Conservation (phyloP, 2,329 filamentous ascomycete genomes). For the Pseudonectria foliicola region DNA sequence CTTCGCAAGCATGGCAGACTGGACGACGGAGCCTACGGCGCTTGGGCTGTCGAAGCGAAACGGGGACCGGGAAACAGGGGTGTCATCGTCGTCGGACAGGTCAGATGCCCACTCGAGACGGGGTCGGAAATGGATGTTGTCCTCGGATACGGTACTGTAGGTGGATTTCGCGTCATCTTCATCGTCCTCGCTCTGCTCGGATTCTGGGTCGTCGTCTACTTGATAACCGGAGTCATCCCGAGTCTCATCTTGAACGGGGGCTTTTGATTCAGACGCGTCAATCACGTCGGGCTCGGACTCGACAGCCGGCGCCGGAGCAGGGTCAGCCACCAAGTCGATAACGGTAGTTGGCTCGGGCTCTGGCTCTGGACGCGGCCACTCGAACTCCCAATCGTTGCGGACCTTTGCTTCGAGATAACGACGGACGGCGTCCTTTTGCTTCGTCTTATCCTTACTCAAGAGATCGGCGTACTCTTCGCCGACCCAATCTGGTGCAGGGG, state of each 20-base stretch:
- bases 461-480: slow-evolving; percentile 53
- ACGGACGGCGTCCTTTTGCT: slow-evolving; percentile 56
- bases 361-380: slow-evolving; percentile 39
- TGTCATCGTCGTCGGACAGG: slow-evolving; percentile 42
- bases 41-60: slow-evolving; percentile 46
- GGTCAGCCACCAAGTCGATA: slow-evolving; percentile 4
- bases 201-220: slow-evolving; percentile 36
- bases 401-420: slow-evolving; percentile 47
- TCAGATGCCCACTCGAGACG: slow-evolving; percentile 53
- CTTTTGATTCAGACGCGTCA: slow-evolving; percentile 7
- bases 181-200: slow-evolving; percentile 30
- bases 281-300: slow-evolving; percentile 2
- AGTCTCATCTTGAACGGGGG: slow-evolving; percentile 23
- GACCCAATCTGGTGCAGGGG: slow-evolving; percentile 27
- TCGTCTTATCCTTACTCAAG: slow-evolving; percentile 53
- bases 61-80: slow-evolving; percentile 33
- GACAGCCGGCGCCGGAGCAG: slow-evolving; percentile 1
- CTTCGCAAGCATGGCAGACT: slow-evolving; percentile 38
- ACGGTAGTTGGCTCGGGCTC: slow-evolving; percentile 8
- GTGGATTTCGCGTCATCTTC: slow-evolving; percentile 43
- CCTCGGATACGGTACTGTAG: slow-evolving; percentile 52
- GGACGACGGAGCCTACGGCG: slow-evolving; percentile 36
- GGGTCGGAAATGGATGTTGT: slow-evolving; percentile 41
- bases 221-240: slow-evolving; percentile 29
- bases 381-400: slow-evolving; percentile 53